Base-by-base conservation (phyloP, 1,139 yeast genomes). In the Eremothecium coryli region DNA sequence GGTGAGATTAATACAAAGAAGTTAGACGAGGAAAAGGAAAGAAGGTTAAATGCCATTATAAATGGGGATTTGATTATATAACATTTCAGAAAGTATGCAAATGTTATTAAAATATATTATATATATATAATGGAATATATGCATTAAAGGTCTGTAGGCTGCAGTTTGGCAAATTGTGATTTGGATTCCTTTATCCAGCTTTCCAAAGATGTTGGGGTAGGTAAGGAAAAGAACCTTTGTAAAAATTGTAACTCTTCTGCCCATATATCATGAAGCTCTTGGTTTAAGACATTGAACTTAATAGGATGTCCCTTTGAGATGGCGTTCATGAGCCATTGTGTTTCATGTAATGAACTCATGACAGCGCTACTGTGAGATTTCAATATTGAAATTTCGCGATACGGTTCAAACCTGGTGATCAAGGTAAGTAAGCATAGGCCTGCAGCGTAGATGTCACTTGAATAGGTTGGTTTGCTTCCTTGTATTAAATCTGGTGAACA, bases 241-340 rank as follows among this genome's bases (percentile, higher is more conserved):
- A 45, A 25, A 11, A 44, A 25, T 9, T 34, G 31, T 7, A 44
- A 16, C 23, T 44, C 49, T 4, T 26, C 20, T 2, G 26, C 18
- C 49, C 49, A 45, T 13, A 28, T 69, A 68, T 51, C 81, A 81
- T 3, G 67, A 66, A 14, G 75, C 68, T 39, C 74, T 80, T 62
- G 79, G 72, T 46, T 62, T 56, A 47, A 63, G 68, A 22, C 82
- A 75, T 61, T 45, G 26, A 40, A 37, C 14, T 36, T 26, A 14
- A 45, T 37, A 5, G 49, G 47, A 18, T 42, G 42, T 15, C 38
- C 35, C 34, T 43, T 44, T 16, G 38, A 29, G 13, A 45, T 43
- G 12, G 44, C 45, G 30, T 40, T 44, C 21, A 45, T 37, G 22
- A 45, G 35, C 47, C 48, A 45, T 35, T 45, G 49, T 3, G 42